phyloP scores from a whole-genome alignment of 495 filamentous ascomycete species.

The Astrocystis sublimbata region DNA sequence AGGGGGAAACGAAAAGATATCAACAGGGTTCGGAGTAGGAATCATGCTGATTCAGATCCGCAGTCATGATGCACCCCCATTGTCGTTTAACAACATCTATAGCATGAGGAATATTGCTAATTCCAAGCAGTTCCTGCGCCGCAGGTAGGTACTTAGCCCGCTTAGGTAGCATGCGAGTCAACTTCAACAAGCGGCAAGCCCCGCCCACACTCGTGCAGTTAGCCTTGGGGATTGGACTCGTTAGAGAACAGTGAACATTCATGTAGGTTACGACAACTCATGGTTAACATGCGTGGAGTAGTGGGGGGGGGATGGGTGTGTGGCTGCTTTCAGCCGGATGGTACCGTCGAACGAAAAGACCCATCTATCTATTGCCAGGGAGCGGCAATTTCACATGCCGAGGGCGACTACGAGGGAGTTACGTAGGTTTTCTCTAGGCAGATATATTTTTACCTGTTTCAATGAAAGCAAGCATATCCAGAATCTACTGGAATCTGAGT shows the following conservation, averaged over 20 bases:
- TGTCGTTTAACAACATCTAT: background rate
- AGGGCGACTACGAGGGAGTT: background rate
- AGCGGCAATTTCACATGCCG: background rate
- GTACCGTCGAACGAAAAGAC: background rate
- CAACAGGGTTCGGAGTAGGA: background rate
- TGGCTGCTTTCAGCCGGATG: background rate
- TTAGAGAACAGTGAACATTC: background rate
- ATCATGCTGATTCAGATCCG: background rate
- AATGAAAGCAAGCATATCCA: background rate
- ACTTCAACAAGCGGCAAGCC: background rate
- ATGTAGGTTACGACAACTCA: background rate
- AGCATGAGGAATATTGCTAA: background rate
- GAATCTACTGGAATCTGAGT: background rate
- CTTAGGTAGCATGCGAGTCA: background rate
- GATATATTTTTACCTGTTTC: background rate
- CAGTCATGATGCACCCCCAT: background rate
- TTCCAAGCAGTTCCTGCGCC: background rate
- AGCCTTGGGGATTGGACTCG: background rate
- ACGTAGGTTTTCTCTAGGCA: background rate
- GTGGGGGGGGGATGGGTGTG: background rate
- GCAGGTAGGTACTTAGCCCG: no score
- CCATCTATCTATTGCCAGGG: background rate
- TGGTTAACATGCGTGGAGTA: background rate
- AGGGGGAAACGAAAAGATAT: background rate
- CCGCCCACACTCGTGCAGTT: background rate